A percentile compares a stretch with the other conserved stretches of the same genome.
phyloP scores from a whole-genome alignment of 768 basidiomycete genomes.

The Lactifluus rugatus region DNA sequence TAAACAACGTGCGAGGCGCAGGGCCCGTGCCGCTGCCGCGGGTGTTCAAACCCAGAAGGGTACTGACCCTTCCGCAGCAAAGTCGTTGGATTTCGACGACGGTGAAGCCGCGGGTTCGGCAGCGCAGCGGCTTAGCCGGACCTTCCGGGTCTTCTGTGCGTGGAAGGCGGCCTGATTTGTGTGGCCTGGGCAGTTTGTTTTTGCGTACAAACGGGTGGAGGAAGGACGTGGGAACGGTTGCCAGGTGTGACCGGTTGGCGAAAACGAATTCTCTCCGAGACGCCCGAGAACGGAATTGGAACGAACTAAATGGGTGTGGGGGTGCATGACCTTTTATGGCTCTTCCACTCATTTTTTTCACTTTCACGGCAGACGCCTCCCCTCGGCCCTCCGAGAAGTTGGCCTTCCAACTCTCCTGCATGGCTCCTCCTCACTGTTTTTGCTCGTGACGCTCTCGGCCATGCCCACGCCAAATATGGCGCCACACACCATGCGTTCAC shows the following conservation, averaged over 20 bases:
- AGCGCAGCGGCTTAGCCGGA: constrained; percentile 38
- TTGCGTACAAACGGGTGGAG: not conserved
- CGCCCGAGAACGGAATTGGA: not conserved
- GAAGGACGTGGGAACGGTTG: constrained; percentile 11
- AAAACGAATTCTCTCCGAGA: not conserved
- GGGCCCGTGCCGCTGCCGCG: not conserved
- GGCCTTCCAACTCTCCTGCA: not conserved
- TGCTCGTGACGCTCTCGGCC: not conserved
- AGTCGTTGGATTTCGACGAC: not conserved
- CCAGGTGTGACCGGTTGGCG: not conserved
- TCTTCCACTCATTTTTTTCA: not conserved
- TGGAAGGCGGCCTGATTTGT: constrained; percentile 37
- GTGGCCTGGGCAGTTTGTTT: not conserved
- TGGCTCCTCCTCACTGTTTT: not conserved
- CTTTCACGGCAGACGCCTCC: not conserved
- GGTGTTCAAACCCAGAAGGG: not conserved
- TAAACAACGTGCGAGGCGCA: constrained; percentile 24
- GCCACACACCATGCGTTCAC: not conserved
- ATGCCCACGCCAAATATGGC: constrained; percentile 6
- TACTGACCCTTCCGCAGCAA: not conserved
- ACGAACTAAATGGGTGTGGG: not conserved
- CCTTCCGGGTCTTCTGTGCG: constrained; percentile 44
- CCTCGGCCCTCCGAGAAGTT: not conserved
- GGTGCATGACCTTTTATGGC: not conserved
- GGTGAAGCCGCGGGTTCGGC: constrained; percentile 16